These are phyloP conservation scores for Candida alai DNA, from an alignment of 805 yeast species.

Conservation along the genomic window DNA sequence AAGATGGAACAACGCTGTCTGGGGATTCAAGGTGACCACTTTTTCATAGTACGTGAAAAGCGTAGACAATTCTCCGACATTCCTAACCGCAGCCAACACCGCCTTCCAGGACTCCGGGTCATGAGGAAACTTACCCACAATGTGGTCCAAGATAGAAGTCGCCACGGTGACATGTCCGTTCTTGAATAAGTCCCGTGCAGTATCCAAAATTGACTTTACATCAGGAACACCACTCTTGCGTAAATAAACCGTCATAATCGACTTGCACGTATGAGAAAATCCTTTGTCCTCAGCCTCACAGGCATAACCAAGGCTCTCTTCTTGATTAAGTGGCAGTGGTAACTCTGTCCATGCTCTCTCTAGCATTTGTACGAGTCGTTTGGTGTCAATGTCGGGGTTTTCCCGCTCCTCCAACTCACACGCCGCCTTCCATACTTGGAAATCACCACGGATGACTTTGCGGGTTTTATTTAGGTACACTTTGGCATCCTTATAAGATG, in stretches of 20 bases:
- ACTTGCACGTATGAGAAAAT: conserved; percentile 45
- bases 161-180: conserved; percentile 32
- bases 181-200: conserved; percentile 27
- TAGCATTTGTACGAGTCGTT: conserved; percentile 46
- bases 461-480: conserved; percentile 57
- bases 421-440: conserved; percentile 67
- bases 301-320: conserved; percentile 45
- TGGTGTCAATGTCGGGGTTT: conserved; percentile 35
- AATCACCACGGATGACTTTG: conserved; percentile 43
- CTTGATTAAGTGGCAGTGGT: conserved; percentile 32
- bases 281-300: conserved; percentile 46
- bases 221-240: conserved; percentile 13
- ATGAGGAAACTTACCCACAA: conserved; percentile 46
- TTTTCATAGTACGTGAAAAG: conserved; percentile 43
- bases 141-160: conserved; percentile 44
- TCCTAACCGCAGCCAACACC: conserved; percentile 33
- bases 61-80: conserved; percentile 8
- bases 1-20: conserved; percentile 49
- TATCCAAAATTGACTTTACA: conserved; percentile 15
- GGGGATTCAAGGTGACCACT: conserved; percentile 50
- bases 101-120: conserved; percentile 46
- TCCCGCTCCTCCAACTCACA: conserved; percentile 62
- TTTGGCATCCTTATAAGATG: conserved; percentile 47
- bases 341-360: conserved; percentile 45
- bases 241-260: conserved; percentile 47